These are phyloP conservation scores for Piper longum DNA, from an alignment of 164 flowering plant genomes.

Conservation along the genomic window DNA sequence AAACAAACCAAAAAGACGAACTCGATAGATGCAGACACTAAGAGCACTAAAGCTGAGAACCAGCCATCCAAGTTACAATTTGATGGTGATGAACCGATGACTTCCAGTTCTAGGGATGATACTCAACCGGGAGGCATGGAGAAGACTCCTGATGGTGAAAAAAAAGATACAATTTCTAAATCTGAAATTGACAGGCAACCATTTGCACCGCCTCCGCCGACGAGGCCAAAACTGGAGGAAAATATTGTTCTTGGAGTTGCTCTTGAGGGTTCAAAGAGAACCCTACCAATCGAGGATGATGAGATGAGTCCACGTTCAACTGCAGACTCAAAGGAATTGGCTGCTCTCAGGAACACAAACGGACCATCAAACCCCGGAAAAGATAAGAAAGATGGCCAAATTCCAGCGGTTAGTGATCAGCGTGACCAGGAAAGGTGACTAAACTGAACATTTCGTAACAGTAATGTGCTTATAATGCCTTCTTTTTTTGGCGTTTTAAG, in stretches of 20 bases:
- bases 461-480: no score
- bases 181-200: constrained; percentile 11
- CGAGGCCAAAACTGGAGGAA: constrained; percentile 29
- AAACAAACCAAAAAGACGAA: constrained; percentile 23
- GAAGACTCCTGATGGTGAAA: constrained; percentile 10
- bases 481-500: no score
- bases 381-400: constrained; percentile 30
- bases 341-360: constrained; percentile 26
- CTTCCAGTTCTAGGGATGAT: constrained; percentile 10
- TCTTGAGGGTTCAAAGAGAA: constrained; percentile 54
- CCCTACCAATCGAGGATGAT: constrained; percentile 74
- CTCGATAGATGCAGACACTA: constrained; percentile 9
- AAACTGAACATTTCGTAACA: neutral
- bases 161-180: constrained; percentile 13
- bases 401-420: constrained; percentile 20
- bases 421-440: constrained; percentile 19
- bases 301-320: constrained; percentile 23
- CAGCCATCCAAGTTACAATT: constrained; percentile 6
- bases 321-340: constrained; percentile 41
- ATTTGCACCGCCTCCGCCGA: constrained; percentile 13
- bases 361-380: constrained; percentile 23
- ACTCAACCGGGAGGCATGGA: constrained; percentile 2
- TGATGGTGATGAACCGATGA: constrained; percentile 9
- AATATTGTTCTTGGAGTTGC: constrained; percentile 72
- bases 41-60: constrained; percentile 10